Percentiles rank a stretch among this genome's conserved stretches.
phyloP scores from a whole-genome alignment of 164 flowering plant species.

The Umbellularia californica region DNA sequence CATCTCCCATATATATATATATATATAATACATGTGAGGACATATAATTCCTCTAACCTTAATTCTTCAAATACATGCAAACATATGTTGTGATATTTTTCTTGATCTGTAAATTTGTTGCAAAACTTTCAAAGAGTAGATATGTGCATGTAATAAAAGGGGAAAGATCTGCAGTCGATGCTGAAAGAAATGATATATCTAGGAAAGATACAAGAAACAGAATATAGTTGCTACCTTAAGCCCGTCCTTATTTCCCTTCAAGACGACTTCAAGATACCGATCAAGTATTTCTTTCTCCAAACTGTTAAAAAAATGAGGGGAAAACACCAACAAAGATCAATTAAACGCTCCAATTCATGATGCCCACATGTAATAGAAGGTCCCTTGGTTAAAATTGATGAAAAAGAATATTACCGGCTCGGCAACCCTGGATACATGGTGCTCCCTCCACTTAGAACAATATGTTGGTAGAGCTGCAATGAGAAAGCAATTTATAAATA shows the following conservation, averaged over 20 bases:
- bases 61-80: neutral
- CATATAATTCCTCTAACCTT: neutral
- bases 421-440: slow-evolving; percentile 99
- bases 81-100: neutral
- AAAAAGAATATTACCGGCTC: slow-evolving; percentile 64
- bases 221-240: slow-evolving; percentile 51
- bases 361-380: neutral
- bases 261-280: slow-evolving; percentile 84
- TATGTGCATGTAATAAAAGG: neutral
- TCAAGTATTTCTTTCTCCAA: slow-evolving; percentile 94
- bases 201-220: neutral
- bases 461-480: slow-evolving; percentile 96
- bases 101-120: neutral
- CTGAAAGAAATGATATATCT: neutral
- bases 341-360: neutral
- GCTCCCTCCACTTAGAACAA: slow-evolving; percentile 98
- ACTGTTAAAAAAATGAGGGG: slow-evolving; percentile 32
- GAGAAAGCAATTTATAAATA: slow-evolving; percentile 3
- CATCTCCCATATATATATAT: too few species aligned
- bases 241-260: slow-evolving; percentile 97
- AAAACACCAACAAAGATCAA: neutral
- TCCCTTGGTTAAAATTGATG: neutral
- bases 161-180: neutral
- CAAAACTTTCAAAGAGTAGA: neutral
- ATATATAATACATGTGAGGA: neutral